Base-by-base conservation (phyloP, 345 rosid species). In the Populus euphratica region DNA sequence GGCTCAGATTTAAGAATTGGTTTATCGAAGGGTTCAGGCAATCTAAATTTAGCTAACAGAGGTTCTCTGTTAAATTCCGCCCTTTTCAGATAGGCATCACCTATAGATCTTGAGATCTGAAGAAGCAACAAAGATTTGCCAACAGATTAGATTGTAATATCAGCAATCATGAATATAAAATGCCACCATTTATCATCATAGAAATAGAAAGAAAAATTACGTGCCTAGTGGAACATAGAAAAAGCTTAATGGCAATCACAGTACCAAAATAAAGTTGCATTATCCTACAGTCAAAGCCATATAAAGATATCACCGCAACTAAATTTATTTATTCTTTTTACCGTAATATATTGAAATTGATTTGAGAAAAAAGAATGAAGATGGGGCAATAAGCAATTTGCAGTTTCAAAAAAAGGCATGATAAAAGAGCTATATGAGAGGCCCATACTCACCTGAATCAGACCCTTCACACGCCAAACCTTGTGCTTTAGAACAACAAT, bases 391-490 rank as follows among this genome's bases (percentile, higher is more conserved):
- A 21, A 56, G 8, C 31, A 41, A 27, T 47, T 49, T 52, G 17
- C 52, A 47, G 20, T 47, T 21, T 61, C 3, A 50, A 41, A 35
- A 47, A 62, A 21, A 44, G 56, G 73, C 27, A 41, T n/a, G 41
- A 18, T 11, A 47, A 31, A 41, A 69, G 72, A 52, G 13, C 69
- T 21, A n/a, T 54, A 33, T 68, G 14, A 59, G 11, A 25, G 20
- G 25, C 5, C 27, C 38, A 50, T 41, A 49, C 2, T 84, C 78
- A 91, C 97, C 95, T 96, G 99, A 83, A 96, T 94, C 56, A 96
- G 81, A 75, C 99, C 99, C 88, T 92, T 94, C 38, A 96, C 97
- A 10, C 98, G 98, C 99, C 99, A 96, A 78, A 94, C 98, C 61
- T 90, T 91, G 84, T 94, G 94, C 81, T 89, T 94, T 76, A 92